Base-by-base conservation (phyloP, 805 yeast species). In the Ogataea nonfermentans region DNA sequence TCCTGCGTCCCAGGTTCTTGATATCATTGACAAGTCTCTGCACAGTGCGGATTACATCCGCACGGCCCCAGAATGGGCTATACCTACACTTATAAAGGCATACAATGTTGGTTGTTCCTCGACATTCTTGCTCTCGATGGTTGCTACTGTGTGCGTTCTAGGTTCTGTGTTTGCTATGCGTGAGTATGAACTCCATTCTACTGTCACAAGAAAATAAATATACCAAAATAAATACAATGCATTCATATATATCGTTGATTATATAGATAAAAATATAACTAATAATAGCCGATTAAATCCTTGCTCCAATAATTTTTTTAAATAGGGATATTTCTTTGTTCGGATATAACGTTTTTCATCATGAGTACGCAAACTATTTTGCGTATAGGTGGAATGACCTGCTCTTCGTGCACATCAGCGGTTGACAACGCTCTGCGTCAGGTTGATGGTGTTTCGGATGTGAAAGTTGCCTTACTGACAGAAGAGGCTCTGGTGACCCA, bases 321-420 rank as follows among this genome's bases (percentile, higher is more conserved):
- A n/a, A n/a, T n/a, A n/a, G n/a, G n/a, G n/a, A n/a, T n/a, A n/a
- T 30, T 29, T 14, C 24, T 22, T 34, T 35, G 23, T 32, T 31
- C 36, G 31, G 35, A 25, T 9, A 12, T 35, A 30, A 20, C 11
- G 12, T 10, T 29, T 30, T 12, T 23, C 26, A n/a, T 16, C 9
- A 14, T 22, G 20, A 24, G 12, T 4, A 27, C 27, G 32, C 25
- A 32, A 20, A 26, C 41, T 7, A 13, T 22, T 11, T 20, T 62
- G 10, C 48, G 59, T 4, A 65, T 83, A 1, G 60, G 65, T 11
- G 97, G 97, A 2, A 91, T 90, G 97, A 90, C 98, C 2, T 91
- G 97, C 56, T 82, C 93, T 2, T 75, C 95, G 1, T 91, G 98
- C 57, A 73, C 84, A 0, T 70, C 81, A 2, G 67, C 93, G 0